Evolutionary conservation across 129 eudicot genomes (phyloP).

Genomic region (Artemisia argyi): DNA sequence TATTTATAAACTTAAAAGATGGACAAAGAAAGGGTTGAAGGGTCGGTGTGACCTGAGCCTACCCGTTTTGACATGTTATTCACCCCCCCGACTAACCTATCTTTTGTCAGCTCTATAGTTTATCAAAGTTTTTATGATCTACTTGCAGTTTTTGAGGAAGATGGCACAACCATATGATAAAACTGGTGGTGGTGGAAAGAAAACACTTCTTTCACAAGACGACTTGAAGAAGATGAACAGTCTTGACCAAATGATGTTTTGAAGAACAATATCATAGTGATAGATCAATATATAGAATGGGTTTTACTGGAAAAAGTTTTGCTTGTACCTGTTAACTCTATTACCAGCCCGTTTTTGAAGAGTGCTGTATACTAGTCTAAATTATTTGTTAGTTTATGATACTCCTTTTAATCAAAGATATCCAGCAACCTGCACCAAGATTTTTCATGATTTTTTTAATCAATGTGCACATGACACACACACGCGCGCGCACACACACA

Average conservation of each 20-base stretch:
- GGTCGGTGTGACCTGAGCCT: neutral
- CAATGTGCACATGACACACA: too few species aligned
- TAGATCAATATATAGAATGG: neutral
- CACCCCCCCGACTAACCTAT: too few species aligned
- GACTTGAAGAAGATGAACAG: constrained; percentile 77
- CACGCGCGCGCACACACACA: too few species aligned
- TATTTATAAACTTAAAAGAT: neutral
- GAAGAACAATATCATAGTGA: constrained; percentile 7
- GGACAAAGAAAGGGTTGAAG: neutral
- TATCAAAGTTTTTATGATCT: neutral
- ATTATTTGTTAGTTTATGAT: neutral
- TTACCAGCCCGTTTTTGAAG: constrained; percentile 10
- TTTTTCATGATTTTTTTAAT: too few species aligned
- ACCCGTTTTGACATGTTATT: neutral
- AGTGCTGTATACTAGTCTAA: constrained; percentile 13
- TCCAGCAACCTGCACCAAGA: too few species aligned
- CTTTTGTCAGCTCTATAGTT: neutral
- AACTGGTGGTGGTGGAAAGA: constrained; percentile 79
- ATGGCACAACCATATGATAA: constrained; percentile 99
- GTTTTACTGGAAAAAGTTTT: constrained; percentile 16
- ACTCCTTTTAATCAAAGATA: neutral
- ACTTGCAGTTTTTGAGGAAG: constrained; percentile 77
- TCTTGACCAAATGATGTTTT: constrained; percentile 54
- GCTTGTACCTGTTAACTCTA: neutral
- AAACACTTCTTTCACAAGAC: constrained; percentile 83